phyloP scores from a whole-genome alignment of 1,139 yeast species.

The Debaryomyces robertsiae region DNA sequence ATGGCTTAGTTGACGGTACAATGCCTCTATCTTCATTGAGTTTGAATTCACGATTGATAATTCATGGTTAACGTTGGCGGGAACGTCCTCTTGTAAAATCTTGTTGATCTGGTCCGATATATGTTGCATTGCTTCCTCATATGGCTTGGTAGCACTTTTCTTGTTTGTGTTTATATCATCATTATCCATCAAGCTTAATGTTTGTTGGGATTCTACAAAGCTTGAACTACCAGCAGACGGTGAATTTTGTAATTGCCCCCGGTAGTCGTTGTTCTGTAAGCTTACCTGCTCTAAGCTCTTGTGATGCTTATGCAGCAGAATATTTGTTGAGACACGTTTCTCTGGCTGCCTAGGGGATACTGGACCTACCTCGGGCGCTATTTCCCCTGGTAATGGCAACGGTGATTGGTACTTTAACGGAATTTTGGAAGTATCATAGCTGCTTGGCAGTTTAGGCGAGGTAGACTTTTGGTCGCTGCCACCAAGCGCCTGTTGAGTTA shows the following conservation, averaged over 20 bases:
- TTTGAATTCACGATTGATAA: constrained; percentile 23
- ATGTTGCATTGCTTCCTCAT: constrained; percentile 14
- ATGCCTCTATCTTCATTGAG: constrained; percentile 28
- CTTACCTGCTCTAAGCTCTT: background rate
- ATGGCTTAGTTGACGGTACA: constrained; percentile 36
- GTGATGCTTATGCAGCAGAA: background rate
- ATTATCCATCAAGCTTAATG: constrained; percentile 21
- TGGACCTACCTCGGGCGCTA: background rate
- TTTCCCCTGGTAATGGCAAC: constrained; percentile 33
- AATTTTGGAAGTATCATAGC: constrained; percentile 36
- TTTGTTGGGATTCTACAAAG: background rate
- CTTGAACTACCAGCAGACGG: background rate
- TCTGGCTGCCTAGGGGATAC: background rate
- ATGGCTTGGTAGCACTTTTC: background rate
- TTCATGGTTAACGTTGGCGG: constrained; percentile 11
- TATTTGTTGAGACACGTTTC: background rate
- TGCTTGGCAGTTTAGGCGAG: background rate
- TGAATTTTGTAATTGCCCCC: background rate
- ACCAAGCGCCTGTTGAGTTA: constrained; percentile 1
- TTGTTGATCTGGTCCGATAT: constrained; percentile 28
- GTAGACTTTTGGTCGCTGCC: constrained; percentile 9
- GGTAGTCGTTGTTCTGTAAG: background rate
- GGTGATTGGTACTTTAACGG: constrained; percentile 42
- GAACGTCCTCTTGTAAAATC: constrained; percentile 16
- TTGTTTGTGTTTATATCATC: constrained; percentile 14